Evolutionary conservation across 139 green algal genomes (phyloP).

Genomic region (Deuterostichococcus epilithicus): DNA sequence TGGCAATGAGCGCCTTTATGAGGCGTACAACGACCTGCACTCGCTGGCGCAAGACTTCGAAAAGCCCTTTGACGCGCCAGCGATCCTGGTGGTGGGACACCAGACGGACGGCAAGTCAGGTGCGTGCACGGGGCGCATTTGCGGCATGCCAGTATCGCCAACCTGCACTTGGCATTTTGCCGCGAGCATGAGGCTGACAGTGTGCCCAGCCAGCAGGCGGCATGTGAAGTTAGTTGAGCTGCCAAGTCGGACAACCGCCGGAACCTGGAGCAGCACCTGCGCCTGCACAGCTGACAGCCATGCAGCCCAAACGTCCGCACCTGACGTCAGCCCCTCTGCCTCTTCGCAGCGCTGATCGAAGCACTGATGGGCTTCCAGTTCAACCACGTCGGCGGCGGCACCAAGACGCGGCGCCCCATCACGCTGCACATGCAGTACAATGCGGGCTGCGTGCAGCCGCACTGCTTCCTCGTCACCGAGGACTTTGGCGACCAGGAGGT

Average conservation of each 20-base stretch:
- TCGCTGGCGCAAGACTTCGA: constrained; percentile 86
- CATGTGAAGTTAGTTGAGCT: too few species aligned
- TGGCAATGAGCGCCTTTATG: constrained; percentile 85
- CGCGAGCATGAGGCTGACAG: too few species aligned
- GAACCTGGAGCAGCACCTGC: too few species aligned
- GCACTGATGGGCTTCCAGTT: constrained; percentile 98
- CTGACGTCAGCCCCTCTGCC: background rate
- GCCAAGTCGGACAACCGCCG: too few species aligned
- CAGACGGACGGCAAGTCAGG: constrained; percentile 95
- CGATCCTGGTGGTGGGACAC: constrained; percentile 92
- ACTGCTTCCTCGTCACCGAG: constrained; percentile 87
- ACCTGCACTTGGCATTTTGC: too few species aligned
- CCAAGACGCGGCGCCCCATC: constrained; percentile 93
- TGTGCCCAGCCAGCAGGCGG: too few species aligned
- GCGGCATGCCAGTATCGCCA: too few species aligned
- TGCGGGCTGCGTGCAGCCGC: constrained; percentile 60
- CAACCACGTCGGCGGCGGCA: constrained; percentile 95
- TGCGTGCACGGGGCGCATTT: constrained; percentile 19
- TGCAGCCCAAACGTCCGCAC: background rate
- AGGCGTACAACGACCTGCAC: constrained; percentile 93
- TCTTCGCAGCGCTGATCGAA: constrained; percentile 81
- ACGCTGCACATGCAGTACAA: constrained; percentile 98
- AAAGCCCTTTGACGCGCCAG: constrained; percentile 94
- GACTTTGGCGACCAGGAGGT: constrained; percentile 80
- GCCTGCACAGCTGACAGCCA: too few species aligned